Evolutionary conservation across 1,284 basidiomycete species (phyloP).

Genomic region (Cryptococcus jaspeensis): DNA sequence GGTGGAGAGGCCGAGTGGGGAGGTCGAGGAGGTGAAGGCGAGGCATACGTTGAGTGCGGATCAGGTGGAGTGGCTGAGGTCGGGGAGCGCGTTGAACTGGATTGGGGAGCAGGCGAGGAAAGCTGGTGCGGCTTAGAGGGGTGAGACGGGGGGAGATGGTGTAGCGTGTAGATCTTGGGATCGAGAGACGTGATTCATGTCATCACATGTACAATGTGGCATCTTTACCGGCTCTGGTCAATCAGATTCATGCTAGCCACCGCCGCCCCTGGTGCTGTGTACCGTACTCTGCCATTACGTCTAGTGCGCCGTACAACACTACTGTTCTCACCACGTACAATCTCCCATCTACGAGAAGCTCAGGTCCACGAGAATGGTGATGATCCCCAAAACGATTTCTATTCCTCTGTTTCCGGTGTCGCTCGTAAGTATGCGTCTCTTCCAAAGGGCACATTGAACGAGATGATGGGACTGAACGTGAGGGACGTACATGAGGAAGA

Average conservation of each 20-base stretch:
- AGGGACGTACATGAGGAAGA: slow-evolving; percentile 80
- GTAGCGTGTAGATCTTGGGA: too few relatives aligned
- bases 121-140: slow-evolving; percentile 15
- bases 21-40: slow-evolving; percentile 66
- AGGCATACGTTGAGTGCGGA: slow-evolving; percentile 85
- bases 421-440: not conserved
- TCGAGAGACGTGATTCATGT: too few relatives aligned
- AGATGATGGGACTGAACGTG: not conserved
- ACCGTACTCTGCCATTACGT: too few relatives aligned
- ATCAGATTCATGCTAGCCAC: too few relatives aligned
- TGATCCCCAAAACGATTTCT: slow-evolving; percentile 63
- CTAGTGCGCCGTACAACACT: too few relatives aligned
- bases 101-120: slow-evolving; percentile 46
- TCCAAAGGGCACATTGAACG: not conserved
- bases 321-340: not conserved
- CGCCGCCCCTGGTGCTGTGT: too few relatives aligned
- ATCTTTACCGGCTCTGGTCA: too few relatives aligned
- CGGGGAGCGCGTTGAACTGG: slow-evolving; percentile 80
- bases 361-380: slow-evolving; percentile 70
- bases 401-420: slow-evolving; percentile 18
- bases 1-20: slow-evolving; percentile 66
- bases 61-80: slow-evolving; percentile 81
- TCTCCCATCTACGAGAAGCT: slow-evolving; percentile 41
- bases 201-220: too few relatives aligned
- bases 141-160: not conserved